Evolutionary conservation across 148 eudicot genomes (phyloP).

Genomic region (Chenopodium formosanum): DNA sequence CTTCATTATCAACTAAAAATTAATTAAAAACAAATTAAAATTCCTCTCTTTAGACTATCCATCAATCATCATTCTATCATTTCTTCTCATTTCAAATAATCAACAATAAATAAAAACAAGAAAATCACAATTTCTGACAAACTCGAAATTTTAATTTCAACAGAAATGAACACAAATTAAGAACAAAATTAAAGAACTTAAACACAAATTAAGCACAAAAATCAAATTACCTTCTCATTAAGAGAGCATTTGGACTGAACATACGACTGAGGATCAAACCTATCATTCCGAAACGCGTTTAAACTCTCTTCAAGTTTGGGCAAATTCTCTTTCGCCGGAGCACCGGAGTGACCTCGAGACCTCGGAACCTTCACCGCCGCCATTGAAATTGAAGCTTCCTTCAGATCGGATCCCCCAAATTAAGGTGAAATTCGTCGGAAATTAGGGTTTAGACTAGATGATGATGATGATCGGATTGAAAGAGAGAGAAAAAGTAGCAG

Average conservation of each 20-base stretch:
- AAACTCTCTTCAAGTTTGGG: constrained; percentile 81
- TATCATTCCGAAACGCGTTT: constrained; percentile 74
- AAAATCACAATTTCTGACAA: neutral
- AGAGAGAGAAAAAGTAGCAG: neutral
- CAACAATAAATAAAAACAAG: neutral
- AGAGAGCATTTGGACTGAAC: constrained; percentile 85
- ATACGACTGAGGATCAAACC: constrained; percentile 70
- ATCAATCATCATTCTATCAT: too few relatives aligned
- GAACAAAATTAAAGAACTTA: neutral
- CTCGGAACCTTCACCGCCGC: constrained; percentile 69
- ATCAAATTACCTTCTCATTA: constrained; percentile 64
- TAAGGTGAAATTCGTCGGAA: neutral
- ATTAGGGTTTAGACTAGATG: constrained; percentile 14
- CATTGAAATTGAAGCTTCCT: constrained; percentile 33
- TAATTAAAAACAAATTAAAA: too few relatives aligned
- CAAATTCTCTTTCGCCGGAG: constrained; percentile 56
- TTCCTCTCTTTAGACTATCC: too few relatives aligned
- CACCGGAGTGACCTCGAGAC: constrained; percentile 49
- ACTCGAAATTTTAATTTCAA: neutral
- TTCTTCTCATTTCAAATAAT: neutral
- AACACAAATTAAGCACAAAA: neutral
- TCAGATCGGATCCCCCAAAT: constrained; percentile 9
- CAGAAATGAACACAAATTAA: neutral
- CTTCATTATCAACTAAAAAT: neutral
- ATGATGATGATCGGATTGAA: neutral